Evolutionary conservation across 139 green algal species (phyloP).

Genomic region (Ettlia oleoabundans): DNA sequence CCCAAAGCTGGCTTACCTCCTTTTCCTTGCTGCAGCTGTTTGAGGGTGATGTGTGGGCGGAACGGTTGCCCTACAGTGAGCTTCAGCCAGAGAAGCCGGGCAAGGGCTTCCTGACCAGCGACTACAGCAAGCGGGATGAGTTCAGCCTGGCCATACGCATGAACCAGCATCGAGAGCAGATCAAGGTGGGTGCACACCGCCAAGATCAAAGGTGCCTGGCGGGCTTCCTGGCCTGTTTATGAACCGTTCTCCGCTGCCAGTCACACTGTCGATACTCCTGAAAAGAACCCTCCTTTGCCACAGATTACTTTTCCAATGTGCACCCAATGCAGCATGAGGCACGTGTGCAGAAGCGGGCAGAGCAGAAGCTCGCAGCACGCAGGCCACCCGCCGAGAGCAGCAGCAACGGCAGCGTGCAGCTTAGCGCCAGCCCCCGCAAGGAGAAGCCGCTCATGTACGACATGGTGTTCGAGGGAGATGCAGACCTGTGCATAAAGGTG

Average conservation of each 20-base stretch:
- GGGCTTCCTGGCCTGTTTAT: too few relatives aligned
- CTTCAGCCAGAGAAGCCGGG: slow-evolving; percentile 46
- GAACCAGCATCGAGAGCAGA: slow-evolving; percentile 83
- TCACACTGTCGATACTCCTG: too few relatives aligned
- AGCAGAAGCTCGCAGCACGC: slow-evolving; percentile 37
- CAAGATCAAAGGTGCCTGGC: too few relatives aligned
- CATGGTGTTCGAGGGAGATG: slow-evolving; percentile 74
- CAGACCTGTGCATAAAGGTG: slow-evolving; percentile 41
- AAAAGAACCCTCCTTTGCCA: too few relatives aligned
- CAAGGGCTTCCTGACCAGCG: slow-evolving; percentile 81
- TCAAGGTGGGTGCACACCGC: slow-evolving; percentile 53
- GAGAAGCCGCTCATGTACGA: slow-evolving; percentile 75
- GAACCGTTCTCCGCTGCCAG: too few relatives aligned
- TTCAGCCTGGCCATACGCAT: slow-evolving; percentile 81
- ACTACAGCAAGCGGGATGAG: slow-evolving; percentile 86
- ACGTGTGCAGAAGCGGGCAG: slow-evolving; percentile 71
- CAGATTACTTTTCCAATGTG: too few relatives aligned
- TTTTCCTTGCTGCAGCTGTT: background rate
- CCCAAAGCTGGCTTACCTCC: too few relatives aligned
- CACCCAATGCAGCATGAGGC: slow-evolving; percentile 71
- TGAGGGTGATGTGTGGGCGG: slow-evolving; percentile 45
- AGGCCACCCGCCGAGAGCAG: background rate
- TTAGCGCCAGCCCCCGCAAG: background rate
- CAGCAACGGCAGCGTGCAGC: background rate
- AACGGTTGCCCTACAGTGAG: slow-evolving; percentile 13